Percentiles rank a stretch among this genome's conserved stretches.
Evolutionary conservation across 768 basidiomycete species (phyloP).

Genomic region (Mycena haematopus): DNA sequence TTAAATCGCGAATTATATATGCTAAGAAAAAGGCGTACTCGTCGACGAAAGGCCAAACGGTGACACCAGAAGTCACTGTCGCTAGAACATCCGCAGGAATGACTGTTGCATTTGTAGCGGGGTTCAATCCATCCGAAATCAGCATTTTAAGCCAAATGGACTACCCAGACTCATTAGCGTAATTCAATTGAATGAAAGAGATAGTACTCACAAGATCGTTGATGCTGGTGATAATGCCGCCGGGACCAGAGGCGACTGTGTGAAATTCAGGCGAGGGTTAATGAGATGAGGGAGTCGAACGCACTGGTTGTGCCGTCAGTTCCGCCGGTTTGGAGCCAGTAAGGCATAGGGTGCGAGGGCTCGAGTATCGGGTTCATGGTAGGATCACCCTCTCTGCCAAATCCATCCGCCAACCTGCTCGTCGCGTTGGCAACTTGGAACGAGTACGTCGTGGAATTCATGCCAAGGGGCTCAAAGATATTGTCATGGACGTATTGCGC

Average conservation of each 20-base stretch:
- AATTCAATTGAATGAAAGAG: not conserved
- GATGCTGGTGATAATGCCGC: constrained; percentile 37
- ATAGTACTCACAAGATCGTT: constrained; percentile 34
- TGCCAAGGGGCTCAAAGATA: constrained; percentile 38
- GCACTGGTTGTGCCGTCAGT: constrained; percentile 35
- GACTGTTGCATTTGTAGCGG: constrained; percentile 33
- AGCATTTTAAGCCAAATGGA: constrained; percentile 37
- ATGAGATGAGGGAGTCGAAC: constrained; percentile 2
- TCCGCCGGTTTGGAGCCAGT: constrained; percentile 32
- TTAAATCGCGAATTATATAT: not conserved
- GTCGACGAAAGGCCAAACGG: constrained; percentile 28
- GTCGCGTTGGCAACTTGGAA: constrained; percentile 35
- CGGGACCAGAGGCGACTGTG: constrained; percentile 38
- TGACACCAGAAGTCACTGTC: constrained; percentile 34
- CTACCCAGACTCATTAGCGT: constrained; percentile 11
- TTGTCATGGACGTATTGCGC: constrained; percentile 40
- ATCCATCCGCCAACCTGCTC: constrained; percentile 38
- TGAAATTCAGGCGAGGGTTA: not conserved
- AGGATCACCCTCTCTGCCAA: constrained; percentile 27
- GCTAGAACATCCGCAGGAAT: constrained; percentile 35
- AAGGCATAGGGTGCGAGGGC: constrained; percentile 24
- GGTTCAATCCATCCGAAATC: constrained; percentile 34
- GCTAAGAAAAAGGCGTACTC: not conserved
- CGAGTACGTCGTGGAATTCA: constrained; percentile 40
- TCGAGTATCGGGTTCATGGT: constrained; percentile 25